Evolutionary conservation across 768 basidiomycete species (phyloP).

Genomic region (Ramaria rubella): DNA sequence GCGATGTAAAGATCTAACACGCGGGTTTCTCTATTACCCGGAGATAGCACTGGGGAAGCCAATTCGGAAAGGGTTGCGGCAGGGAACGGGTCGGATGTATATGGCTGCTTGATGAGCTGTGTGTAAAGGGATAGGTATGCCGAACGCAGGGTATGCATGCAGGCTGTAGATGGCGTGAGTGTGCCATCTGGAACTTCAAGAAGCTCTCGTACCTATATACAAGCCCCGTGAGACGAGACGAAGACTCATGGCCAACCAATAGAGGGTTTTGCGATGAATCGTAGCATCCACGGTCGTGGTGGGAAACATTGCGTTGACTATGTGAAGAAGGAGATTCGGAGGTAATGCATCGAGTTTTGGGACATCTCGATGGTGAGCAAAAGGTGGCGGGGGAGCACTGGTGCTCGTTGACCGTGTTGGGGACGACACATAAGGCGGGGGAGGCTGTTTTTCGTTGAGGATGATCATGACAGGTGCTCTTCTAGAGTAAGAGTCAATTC

Average conservation of each 20-base stretch:
- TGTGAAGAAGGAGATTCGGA: constrained; percentile 58
- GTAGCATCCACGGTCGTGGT: constrained; percentile 19
- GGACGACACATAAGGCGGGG: constrained; percentile 4
- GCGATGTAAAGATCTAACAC: constrained; percentile 79
- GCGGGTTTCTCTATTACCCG: constrained; percentile 62
- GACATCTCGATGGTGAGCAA: neutral
- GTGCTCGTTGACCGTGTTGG: neutral
- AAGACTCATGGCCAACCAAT: constrained; percentile 61
- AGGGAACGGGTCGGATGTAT: constrained; percentile 69
- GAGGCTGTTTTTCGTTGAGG: constrained; percentile 10
- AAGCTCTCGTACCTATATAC: constrained; percentile 49
- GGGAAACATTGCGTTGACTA: constrained; percentile 63
- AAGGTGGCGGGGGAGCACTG: constrained; percentile 1
- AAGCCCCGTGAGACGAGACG: constrained; percentile 59
- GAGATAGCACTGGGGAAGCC: constrained; percentile 10
- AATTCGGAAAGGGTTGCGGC: neutral
- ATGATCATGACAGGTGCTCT: constrained; percentile 9
- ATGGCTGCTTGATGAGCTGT: constrained; percentile 55
- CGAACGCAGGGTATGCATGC: constrained; percentile 76
- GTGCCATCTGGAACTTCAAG: neutral
- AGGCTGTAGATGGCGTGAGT: constrained; percentile 36
- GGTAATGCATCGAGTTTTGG: constrained; percentile 37
- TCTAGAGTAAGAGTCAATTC: neutral
- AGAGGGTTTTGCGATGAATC: constrained; percentile 51
- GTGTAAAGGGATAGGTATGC: constrained; percentile 65